Base-by-base conservation (phyloP, 2,329 filamentous ascomycete species). In the Aspergillus thermomutatus region DNA sequence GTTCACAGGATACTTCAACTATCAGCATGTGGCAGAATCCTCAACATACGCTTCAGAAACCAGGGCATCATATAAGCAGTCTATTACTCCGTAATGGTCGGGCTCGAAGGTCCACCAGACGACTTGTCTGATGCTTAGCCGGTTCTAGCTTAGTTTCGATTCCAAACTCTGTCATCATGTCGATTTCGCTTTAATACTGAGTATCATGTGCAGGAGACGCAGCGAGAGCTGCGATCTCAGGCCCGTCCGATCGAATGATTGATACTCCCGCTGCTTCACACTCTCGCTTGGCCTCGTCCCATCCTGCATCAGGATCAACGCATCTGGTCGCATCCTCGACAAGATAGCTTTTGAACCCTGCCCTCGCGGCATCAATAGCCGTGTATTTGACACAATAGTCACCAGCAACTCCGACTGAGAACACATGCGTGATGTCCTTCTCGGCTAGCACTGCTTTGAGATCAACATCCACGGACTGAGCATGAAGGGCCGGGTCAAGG, bases 321-420 rank as follows among this genome's bases (percentile, higher is more conserved):
- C 90, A 83, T 70, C 81, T 86, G 4, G 89, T 92, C 8, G 82
- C 92, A 66, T 97, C 91, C 65, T 87, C 84, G 3, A 97, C 79
- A 25, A 97, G 82, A 72, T 82, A 90, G 3, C 89, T 89, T 64
- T 74, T 78, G 69, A 94, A 97, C 0, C 92, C 93, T 65, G 89
- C 87, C 61, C 82, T 83, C 2, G 76, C 80, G 0, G 92, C 87
- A 79, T 97, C 90, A 51, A 91, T 75, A 0, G 92, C 93, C 17
- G 92, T 96, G 60, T 77, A 83, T 70, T 86, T 88, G 54, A 97
- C 92, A 72, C 94, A 99, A 72, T 90, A 96, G 74, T 97, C 94
- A 19, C 86, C 87, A 3, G 94, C 93, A 54, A 99, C 71, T 0
- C 94, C 94, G 1, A 91, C 91, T 23, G 94, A 84, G 71, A 87